Evolutionary conservation across 2,329 filamentous ascomycete genomes (phyloP), one percentile per base, ranked within the genome.

Genomic region (Neonectria coccinea): DNA sequence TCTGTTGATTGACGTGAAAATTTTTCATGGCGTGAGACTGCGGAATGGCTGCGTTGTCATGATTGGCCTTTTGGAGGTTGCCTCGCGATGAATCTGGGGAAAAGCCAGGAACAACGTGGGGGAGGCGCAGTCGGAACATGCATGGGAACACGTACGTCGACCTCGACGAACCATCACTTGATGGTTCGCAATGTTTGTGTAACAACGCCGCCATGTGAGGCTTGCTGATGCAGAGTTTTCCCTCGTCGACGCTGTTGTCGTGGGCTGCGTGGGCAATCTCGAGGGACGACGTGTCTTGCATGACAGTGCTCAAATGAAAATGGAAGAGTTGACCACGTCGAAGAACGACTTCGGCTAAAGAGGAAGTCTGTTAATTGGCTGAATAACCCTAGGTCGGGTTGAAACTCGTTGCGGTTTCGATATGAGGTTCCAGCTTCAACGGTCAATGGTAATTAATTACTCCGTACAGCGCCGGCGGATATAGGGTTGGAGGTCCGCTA

Each of bases 81-180:
- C 55, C 29, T 63, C 42, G 18, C 7, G 39, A 59, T 12, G 60
- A 66, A 53, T 62, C 59, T 41, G 64, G 60, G 56, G 56, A 59
- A 36, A 63, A 51, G 44, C 52, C 22, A 62, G 55, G 55, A 14
- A 59, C 50, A 25, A 25, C 50, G 64, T 59, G 55, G 64, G 60
- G 56, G 64, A 56, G 56, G 64, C 25, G 36, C 31, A 50, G 31
- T 59, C 42, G 44, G 55, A 57, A 36, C 9, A 31, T 44, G 57
- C 59, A 29, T 42, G 59, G 18, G 27, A 56, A 56, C 27, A 50
- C 36, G 51, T 44, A 59, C 39, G 14, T 20, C 36, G 29, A 44
- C 18, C 42, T 52, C 16, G 36, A 52, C 57, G 57, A 61, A 60
- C 57, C 56, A 57, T 33, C 20, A 14, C 51, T n/a, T 39, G 54